A percentile compares a stretch with the other conserved stretches of the same genome.
These are phyloP conservation scores for Aspergillus carbonarius DNA, from an alignment of 2,329 filamentous ascomycete species.

Conservation along the genomic window DNA sequence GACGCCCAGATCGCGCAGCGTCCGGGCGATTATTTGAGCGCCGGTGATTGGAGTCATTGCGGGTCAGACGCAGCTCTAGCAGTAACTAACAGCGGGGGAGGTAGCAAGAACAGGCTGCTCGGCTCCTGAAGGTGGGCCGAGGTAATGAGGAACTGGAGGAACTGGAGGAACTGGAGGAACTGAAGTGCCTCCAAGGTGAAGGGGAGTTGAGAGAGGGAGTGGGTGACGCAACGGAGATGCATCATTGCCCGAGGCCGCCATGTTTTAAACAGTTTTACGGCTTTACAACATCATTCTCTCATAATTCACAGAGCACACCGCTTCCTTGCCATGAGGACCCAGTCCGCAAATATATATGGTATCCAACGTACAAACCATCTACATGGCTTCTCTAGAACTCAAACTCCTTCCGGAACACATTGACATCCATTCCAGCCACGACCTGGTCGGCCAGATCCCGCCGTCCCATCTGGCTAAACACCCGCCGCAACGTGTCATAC, in stretches of 20 bases:
- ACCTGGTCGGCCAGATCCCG: slow-evolving; percentile 86
- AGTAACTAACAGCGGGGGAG: too few relatives aligned
- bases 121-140: not conserved
- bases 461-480: slow-evolving; percentile 95
- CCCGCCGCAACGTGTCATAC: slow-evolving; percentile 87
- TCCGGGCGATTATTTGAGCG: slow-evolving; percentile 50
- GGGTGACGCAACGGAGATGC: not conserved
- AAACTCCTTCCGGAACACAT: slow-evolving; percentile 84
- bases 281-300: not conserved
- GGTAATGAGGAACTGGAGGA: not conserved
- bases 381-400: slow-evolving; percentile 63
- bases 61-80: not conserved
- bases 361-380: not conserved
- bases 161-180: too few relatives aligned
- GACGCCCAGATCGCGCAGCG: slow-evolving; percentile 51
- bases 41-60: slow-evolving; percentile 35
- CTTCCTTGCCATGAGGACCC: not conserved
- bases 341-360: not conserved
- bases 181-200: too few relatives aligned
- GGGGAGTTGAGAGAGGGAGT: too few relatives aligned
- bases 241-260: too few relatives aligned
- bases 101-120: not conserved
- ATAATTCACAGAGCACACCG: not conserved
- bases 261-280: too few relatives aligned
- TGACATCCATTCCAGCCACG: slow-evolving; percentile 84